Evolutionary conservation across 345 rosid species (phyloP), one percentile per base, ranked within the genome.

Genomic region (Corchorus olitorius): DNA sequence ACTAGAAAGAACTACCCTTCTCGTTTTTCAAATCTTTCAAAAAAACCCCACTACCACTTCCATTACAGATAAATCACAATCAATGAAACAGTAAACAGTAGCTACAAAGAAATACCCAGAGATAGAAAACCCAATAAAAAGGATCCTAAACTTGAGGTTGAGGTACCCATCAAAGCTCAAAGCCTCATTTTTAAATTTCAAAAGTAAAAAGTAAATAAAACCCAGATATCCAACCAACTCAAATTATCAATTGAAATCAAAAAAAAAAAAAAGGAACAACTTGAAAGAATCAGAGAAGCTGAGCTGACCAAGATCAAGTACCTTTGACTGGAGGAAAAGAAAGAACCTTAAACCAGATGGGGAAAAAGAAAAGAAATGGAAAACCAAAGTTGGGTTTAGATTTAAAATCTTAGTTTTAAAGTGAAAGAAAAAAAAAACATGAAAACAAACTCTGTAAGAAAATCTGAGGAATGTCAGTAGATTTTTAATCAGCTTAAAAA

Each of bases 41-140:
- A 70, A 56, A n/a, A 20, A 5, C 0, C 27, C 20, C 52, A n/a
- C n/a, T n/a, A n/a, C 60, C 3, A 11, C 33, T 16, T 17, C 16
- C 34, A 37, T 45, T 41, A 34, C 74, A n/a, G 62, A 61, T 9
- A 75, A 58, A 74, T 52, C 55, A 22, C 56, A 55, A 55, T 67
- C 81, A 79, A 85, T 84, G 80, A 62, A 85, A 84, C 88, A 84
- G 83, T 84, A 16, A 85, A 84, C 88, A 84, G 83, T 84, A 16
- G 67, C 69, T 43, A 43, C 16, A 65, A 27, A 22, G 16, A 60
- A 56, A 46, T 5, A 45, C 72, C 39, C 41, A 72, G 48, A 74
- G 67, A 48, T 15, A 39, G 53, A 61, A 54, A 79, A 45, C 56
- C 68, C 50, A 75, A 71, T 17, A 41, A 39, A 45, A 67, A 65